Percentiles rank a stretch among this genome's conserved stretches.
Conservation (phyloP, 1,139 yeast species). For the Magnusiomyces clavatus region DNA sequence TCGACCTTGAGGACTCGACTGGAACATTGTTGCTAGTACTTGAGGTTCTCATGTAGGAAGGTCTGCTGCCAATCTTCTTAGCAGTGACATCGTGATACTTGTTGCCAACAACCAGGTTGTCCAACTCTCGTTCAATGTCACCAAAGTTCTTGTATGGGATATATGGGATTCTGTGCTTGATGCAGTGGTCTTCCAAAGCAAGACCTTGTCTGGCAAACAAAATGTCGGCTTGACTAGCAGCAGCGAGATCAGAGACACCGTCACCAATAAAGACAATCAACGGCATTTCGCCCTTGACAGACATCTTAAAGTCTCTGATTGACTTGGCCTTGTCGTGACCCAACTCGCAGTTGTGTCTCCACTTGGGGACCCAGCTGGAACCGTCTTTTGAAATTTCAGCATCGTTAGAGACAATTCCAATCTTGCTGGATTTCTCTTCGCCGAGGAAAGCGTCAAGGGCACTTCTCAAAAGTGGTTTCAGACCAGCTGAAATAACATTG, state of each 20-base stretch:
- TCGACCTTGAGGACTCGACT: background rate
- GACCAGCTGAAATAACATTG: constrained; percentile 59
- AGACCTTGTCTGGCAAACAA: constrained; percentile 39
- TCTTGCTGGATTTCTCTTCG: constrained; percentile 43
- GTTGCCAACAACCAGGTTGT: constrained; percentile 28
- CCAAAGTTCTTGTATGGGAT: constrained; percentile 37
- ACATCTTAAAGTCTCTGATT: constrained; percentile 40
- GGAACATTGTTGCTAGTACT: constrained; percentile 1
- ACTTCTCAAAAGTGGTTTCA: constrained; percentile 54
- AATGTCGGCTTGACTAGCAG: constrained; percentile 39
- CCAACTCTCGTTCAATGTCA: constrained; percentile 34
- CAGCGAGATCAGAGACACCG: constrained; percentile 41
- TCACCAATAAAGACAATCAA: constrained; percentile 38
- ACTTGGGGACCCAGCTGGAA: constrained; percentile 48
- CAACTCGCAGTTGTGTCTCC: constrained; percentile 52
- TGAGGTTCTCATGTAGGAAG: constrained; percentile 13
- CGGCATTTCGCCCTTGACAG: constrained; percentile 24
- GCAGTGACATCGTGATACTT: constrained; percentile 26
- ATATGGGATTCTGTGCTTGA: constrained; percentile 35
- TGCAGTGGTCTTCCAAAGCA: constrained; percentile 36
- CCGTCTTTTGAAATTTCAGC: constrained; percentile 41
- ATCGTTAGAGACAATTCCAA: constrained; percentile 54
- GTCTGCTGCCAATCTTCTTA: constrained; percentile 14
- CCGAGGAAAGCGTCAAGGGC: constrained; percentile 54
- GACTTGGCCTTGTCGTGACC: constrained; percentile 64